Percentiles rank a stretch among this genome's conserved stretches.
Evolutionary conservation across 768 basidiomycete genomes (phyloP).

Genomic region (Trametes coccinea): DNA sequence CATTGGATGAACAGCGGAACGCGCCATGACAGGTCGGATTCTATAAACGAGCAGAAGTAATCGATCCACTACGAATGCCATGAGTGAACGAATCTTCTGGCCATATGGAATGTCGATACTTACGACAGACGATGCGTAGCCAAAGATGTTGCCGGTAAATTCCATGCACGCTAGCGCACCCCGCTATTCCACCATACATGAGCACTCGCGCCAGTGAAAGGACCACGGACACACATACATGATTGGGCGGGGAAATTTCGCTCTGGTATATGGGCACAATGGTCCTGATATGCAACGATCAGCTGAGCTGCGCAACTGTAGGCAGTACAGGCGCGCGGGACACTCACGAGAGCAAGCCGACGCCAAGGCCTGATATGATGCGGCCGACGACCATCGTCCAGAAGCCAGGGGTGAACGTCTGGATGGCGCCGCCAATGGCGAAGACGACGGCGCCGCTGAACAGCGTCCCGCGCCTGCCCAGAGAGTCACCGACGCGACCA

Average conservation of each 20-base stretch:
- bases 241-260: conserved; percentile 91
- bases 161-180: conserved; percentile 94
- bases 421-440: conserved; percentile 82
- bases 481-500: conserved; percentile 81
- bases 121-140: conserved; percentile 89
- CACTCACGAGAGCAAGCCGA: conserved; percentile 83
- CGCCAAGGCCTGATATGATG: conserved; percentile 83
- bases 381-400: conserved; percentile 81
- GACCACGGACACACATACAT: conserved; percentile 45
- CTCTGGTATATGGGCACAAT: conserved; percentile 95
- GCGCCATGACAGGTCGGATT: conserved; percentile 88
- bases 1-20: conserved; percentile 88
- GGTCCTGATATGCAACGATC: conserved; percentile 51
- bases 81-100: not conserved
- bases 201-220: not conserved
- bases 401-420: conserved; percentile 81
- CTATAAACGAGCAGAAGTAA: conserved; percentile 89
- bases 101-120: conserved; percentile 31
- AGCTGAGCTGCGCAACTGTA: not conserved
- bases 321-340: conserved; percentile 1
- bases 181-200: conserved; percentile 48
- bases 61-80: conserved; percentile 74
- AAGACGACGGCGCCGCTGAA: conserved; percentile 83
- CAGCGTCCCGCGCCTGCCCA: conserved; percentile 84
- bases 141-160: conserved; percentile 90